phyloP scores from a whole-genome alignment of 257 asterid genomes.

The Scutellaria baicalensis region DNA sequence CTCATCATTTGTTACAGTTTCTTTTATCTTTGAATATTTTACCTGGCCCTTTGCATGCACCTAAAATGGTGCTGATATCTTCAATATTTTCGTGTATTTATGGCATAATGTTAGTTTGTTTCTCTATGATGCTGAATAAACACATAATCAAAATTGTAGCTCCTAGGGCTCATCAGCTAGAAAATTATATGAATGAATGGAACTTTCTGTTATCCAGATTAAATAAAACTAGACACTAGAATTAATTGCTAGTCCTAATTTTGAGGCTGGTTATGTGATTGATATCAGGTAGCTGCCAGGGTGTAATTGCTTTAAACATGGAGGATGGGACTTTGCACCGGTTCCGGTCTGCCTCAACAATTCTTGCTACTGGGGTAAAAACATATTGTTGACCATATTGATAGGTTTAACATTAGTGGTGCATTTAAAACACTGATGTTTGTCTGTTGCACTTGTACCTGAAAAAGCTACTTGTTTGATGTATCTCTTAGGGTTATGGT shows the following conservation, averaged over 20 bases:
- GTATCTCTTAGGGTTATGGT: slow-evolving; percentile 74
- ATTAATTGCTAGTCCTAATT: neutral
- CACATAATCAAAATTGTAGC: neutral
- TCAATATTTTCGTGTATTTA: neutral
- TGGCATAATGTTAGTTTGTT: neutral
- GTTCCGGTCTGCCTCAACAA: slow-evolving; percentile 80
- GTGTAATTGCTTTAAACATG: slow-evolving; percentile 89
- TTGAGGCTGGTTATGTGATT: slow-evolving; percentile 4
- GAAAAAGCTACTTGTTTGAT: neutral
- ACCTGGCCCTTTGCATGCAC: slow-evolving; percentile 7
- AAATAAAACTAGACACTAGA: neutral
- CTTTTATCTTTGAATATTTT: slow-evolving; percentile 14
- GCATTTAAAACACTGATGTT: neutral
- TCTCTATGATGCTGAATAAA: neutral
- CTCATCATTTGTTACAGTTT: neutral
- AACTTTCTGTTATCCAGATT: neutral
- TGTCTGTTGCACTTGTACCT: neutral
- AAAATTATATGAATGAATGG: neutral
- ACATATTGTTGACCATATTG: neutral
- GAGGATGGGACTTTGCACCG: slow-evolving; percentile 97
- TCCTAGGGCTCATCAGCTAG: neutral
- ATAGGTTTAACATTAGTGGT: neutral
- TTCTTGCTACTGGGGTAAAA: slow-evolving; percentile 94
- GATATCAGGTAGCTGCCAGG: slow-evolving; percentile 42
- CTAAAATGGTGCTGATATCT: slow-evolving; percentile 2